Conservation (phyloP, 768 basidiomycete species). For the Suillus brevipes region DNA sequence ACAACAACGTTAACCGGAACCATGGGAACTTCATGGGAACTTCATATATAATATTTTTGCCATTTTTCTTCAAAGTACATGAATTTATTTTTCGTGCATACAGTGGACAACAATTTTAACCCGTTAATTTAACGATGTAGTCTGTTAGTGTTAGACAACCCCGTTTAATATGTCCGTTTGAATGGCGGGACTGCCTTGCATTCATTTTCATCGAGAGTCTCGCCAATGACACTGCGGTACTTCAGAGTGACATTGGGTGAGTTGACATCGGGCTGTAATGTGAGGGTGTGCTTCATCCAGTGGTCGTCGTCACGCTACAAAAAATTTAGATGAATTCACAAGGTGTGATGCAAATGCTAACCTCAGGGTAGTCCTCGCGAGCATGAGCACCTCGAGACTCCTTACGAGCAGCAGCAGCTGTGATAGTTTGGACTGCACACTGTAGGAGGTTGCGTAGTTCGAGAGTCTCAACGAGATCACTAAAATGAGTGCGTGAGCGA, state of each 20-base stretch:
- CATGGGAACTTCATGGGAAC: slow-evolving; percentile 1
- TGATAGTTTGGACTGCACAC: slow-evolving; percentile 94
- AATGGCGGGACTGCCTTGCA: slow-evolving; percentile 97
- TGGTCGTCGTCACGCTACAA: slow-evolving; percentile 83
- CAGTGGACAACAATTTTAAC: not conserved
- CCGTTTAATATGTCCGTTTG: slow-evolving; percentile 84
- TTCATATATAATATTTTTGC: not conserved
- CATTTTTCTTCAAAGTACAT: not conserved
- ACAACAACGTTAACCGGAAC: not conserved
- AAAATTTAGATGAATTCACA: slow-evolving; percentile 7
- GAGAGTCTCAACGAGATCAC: slow-evolving; percentile 95
- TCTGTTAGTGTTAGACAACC: not conserved
- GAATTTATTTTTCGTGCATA: not conserved
- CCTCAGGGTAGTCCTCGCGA: slow-evolving; percentile 96
- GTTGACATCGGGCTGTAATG: slow-evolving; percentile 79
- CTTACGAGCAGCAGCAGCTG: slow-evolving; percentile 88
- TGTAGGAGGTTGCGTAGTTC: slow-evolving; percentile 96
- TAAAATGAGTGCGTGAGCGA: slow-evolving; percentile 31
- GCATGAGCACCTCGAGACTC: slow-evolving; percentile 99
- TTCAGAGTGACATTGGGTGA: slow-evolving; percentile 84
- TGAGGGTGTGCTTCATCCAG: slow-evolving; percentile 96
- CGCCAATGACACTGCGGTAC: slow-evolving; percentile 84
- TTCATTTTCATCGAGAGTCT: slow-evolving; percentile 92
- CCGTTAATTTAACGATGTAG: not conserved
- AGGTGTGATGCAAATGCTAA: slow-evolving; percentile 33